Evolutionary conservation across 495 filamentous ascomycete species (phyloP), one percentile per base, ranked within the genome.

Genomic region (Massariosphaeria phaeospora): DNA sequence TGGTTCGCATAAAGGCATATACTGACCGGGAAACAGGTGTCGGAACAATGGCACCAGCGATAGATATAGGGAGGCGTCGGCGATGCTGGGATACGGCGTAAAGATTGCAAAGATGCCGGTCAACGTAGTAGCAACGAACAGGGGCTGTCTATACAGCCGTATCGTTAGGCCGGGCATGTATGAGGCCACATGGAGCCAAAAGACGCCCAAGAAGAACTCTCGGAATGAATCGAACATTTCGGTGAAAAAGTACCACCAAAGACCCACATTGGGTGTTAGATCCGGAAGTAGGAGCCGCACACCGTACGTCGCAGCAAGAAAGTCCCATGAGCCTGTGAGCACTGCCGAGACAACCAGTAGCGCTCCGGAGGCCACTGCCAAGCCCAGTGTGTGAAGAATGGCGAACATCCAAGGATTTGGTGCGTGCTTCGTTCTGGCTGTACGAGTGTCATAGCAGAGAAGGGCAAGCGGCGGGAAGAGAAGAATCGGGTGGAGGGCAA

Each of bases 221-320:
- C 93, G 82, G 77, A 98, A 98, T 3, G 89, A 91, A 70, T 98
- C 93, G 67, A 98, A 98, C 82, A 98, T 98, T 72, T 98, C 93
- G 62, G 91, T 94, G 72, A 98, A 97, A 71, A 97, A 98, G 72
- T 98, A 98, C 93, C 93, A 98, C 93, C 93, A 98, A 0, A 98
- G 77, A 1, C 93, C 93, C 33, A 94, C 84, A 59, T 97, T 98
- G 20, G 93, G 93, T 0, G 91, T 91, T 36, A 98, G 75, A 70
- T 97, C 94, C 1, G 90, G 90, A 3, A 98, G 81, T 2, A 93
- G 80, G 12, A 98, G 76, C 61, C 91, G 89, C 23, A 95, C 86
- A 49, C 91, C 89, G 66, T 98, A 98, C 1, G 91, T 95, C 10
- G 89, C 87, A 2, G 78, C 72, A 5, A 97, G 70, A 66, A 96